These are phyloP conservation scores for Aspergillus proliferans DNA, from an alignment of 2,329 filamentous ascomycete genomes.

Conservation along the genomic window DNA sequence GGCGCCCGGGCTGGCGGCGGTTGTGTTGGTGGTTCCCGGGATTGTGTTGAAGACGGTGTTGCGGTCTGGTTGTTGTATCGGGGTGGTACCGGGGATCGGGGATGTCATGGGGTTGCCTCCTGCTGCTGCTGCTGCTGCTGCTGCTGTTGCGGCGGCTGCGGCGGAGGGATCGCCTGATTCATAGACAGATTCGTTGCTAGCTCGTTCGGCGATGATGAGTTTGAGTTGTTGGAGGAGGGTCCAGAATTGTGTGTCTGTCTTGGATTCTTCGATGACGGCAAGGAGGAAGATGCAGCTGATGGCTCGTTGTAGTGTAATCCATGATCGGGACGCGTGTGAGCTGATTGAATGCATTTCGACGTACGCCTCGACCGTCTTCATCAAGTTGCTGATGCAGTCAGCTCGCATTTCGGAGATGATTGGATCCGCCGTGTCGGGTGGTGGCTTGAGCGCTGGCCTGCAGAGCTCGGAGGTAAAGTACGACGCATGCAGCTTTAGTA, in stretches of 20 bases:
- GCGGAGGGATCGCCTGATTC: conserved; percentile 11
- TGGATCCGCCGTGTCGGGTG: conserved; percentile 40
- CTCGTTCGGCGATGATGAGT: conserved; percentile 39
- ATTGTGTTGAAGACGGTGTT: conserved; percentile 17
- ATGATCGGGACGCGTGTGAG: conserved; percentile 40
- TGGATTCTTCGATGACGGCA: conserved; percentile 41
- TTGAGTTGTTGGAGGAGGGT: conserved; percentile 38
- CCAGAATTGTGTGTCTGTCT: conserved; percentile 35
- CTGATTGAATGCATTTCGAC: conserved; percentile 47
- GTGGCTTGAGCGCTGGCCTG: conserved; percentile 53
- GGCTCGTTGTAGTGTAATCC: conserved; percentile 43
- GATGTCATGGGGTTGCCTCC: conserved; percentile 11
- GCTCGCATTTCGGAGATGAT: conserved; percentile 38
- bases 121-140: not conserved
- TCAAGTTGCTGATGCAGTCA: conserved; percentile 51
- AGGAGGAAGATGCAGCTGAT: conserved; percentile 44
- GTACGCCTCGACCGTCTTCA: conserved; percentile 54
- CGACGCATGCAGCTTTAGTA: conserved; percentile 55
- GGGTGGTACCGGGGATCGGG: conserved; percentile 11
- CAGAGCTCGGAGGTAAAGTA: conserved; percentile 59
- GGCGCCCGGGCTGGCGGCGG: conserved; percentile 18
- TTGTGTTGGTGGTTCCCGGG: conserved; percentile 25
- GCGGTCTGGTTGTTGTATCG: not conserved
- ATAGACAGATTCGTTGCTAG: conserved; percentile 29
- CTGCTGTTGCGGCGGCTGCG: conserved; percentile 7